phyloP scores from a whole-genome alignment of 306 rosid species.

The Fragaria vesca region DNA sequence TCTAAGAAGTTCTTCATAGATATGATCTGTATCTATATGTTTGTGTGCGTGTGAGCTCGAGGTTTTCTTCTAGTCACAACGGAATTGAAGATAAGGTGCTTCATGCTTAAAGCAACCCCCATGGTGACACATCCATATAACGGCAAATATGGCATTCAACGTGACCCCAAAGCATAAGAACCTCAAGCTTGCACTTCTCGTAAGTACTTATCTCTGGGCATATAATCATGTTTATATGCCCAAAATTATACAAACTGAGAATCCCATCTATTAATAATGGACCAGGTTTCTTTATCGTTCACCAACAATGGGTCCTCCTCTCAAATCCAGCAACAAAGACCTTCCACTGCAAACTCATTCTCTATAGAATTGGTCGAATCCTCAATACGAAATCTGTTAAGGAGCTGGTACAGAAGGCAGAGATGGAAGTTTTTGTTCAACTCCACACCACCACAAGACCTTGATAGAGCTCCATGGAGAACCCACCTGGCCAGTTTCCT shows the following conservation, averaged over 20 bases:
- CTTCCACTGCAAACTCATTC: conserved; percentile 26
- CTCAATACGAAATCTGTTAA: conserved; percentile 44
- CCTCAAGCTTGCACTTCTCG: conserved; percentile 47
- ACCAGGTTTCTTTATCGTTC: conserved; percentile 11
- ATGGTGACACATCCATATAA: conserved; percentile 9
- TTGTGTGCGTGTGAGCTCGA: background rate
- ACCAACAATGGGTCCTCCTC: conserved; percentile 28
- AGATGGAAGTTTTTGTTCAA: conserved; percentile 34
- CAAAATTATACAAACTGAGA: conserved; percentile 11
- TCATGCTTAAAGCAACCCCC: conserved; percentile 28
- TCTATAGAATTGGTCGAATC: conserved; percentile 38
- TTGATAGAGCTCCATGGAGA: conserved; percentile 50
- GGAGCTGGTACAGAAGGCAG: conserved; percentile 52
- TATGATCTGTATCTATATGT: background rate
- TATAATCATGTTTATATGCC: background rate
- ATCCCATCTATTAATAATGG: conserved; percentile 32
- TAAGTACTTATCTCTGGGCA: conserved; percentile 10
- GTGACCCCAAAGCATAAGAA: conserved; percentile 46
- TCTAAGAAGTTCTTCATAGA: background rate
- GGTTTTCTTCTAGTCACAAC: background rate
- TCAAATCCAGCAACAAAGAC: conserved; percentile 23
- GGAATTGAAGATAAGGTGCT: background rate
- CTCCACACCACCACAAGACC: conserved; percentile 20
- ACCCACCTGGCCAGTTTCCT: conserved; percentile 43
- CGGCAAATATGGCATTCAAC: conserved; percentile 31